Base-by-base conservation (phyloP, 441 rosid species). In the Capsella rubella region DNA sequence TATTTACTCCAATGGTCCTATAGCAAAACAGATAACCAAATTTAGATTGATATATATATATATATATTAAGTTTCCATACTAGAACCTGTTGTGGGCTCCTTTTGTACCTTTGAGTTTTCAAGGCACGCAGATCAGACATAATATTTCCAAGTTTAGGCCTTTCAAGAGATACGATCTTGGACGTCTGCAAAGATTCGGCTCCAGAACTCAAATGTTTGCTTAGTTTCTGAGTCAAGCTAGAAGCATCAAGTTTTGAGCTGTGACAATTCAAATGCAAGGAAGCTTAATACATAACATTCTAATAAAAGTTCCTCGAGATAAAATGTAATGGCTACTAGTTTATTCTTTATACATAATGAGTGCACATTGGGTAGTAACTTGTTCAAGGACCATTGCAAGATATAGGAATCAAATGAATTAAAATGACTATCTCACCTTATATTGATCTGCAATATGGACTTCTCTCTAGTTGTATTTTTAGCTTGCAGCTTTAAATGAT, bases 61-160 rank as follows among this genome's bases (percentile, higher is more conserved):
- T 18, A 21, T 45, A 68, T 15, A 21, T 12, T 15, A 15, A 31
- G 31, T 60, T 53, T 32, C 65, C 58, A 31, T 46, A 55, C 8
- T 7, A 31, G 8, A 55, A 46, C 9, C 13, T 53, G 35, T 47
- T 62, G 39, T 46, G 39, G 52, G 31, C 61, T 66, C 50, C 25
- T 42, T 69, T 75, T 57, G 65, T 70, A 91, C 98, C 92, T 85
- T 67, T 71, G 79, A 60, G 46, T 72, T 69, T 75, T 87, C 60
- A 84, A 73, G 79, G 82, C 66, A 78, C 88, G 82, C 61, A 82
- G 66, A 84, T 79, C 85, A 78, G 84, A 65, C 65, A 71, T 49
- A 57, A 66, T 80, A 86, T 82, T 87, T 56, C 39, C 83, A 81
- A 74, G 71, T 79, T 84, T 84, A 72, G 76, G 80, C 64, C 75